Percentiles rank a stretch among this genome's conserved stretches.
These are phyloP conservation scores for Flammula alnicola DNA, from an alignment of 1,284 basidiomycete species.

Conservation along the genomic window DNA sequence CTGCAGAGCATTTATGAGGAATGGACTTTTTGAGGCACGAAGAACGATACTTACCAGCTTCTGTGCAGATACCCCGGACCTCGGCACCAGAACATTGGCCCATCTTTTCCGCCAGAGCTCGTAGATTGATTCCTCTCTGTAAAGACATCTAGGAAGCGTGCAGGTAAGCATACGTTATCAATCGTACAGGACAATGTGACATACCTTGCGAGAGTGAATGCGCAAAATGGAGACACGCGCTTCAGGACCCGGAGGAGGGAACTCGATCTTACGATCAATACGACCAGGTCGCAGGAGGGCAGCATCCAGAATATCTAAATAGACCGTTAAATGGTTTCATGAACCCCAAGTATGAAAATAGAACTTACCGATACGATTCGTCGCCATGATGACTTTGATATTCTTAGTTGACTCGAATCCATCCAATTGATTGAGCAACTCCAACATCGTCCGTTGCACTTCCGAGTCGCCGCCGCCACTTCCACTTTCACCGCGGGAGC, in stretches of 20 bases:
- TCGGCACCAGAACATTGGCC: conserved; percentile 98
- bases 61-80: conserved; percentile 97
- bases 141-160: conserved; percentile 81
- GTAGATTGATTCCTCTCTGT: conserved; percentile 96
- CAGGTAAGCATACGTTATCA: neutral
- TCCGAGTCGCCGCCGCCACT: conserved; percentile 94
- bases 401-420: conserved; percentile 98
- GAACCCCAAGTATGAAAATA: neutral
- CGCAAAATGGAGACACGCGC: conserved; percentile 96
- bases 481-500: conserved; percentile 88
- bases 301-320: conserved; percentile 90
- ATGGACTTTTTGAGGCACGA: too few relatives aligned
- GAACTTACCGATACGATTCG: conserved; percentile 87
- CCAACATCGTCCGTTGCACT: conserved; percentile 98
- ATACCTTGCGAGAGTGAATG: conserved; percentile 94
- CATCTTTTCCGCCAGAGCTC: conserved; percentile 97
- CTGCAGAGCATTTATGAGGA: neutral
- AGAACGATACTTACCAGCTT: conserved; percentile 81
- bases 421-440: conserved; percentile 95
- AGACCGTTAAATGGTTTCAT: conserved; percentile 3
- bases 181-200: conserved; percentile 18
- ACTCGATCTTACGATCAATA: conserved; percentile 99
- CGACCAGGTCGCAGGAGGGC: conserved; percentile 95
- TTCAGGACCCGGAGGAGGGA: conserved; percentile 97
- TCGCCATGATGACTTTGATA: conserved; percentile 99